phyloP scores from a whole-genome alignment of 1,139 yeast species.

The Meyerozyma sp. region DNA sequence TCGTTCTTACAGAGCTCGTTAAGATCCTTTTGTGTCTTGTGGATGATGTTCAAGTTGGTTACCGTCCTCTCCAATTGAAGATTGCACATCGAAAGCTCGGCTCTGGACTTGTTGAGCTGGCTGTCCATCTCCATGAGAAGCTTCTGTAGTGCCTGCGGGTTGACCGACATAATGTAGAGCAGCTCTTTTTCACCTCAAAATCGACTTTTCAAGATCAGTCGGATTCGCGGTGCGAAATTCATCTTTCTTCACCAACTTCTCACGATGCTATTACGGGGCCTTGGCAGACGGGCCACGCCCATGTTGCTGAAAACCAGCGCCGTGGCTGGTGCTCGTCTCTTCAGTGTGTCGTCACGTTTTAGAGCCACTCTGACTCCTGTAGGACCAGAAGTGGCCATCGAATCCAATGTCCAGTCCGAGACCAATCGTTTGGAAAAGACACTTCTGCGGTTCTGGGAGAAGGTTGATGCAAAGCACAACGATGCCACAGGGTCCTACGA shows the following conservation, averaged over 20 bases:
- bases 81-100: constrained; percentile 60
- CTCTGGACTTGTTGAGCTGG: constrained; percentile 52
- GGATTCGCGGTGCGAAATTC: not conserved
- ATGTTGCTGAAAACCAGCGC: not conserved
- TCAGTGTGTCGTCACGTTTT: not conserved
- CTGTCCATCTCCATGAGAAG: constrained; percentile 59
- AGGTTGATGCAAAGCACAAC: constrained; percentile 47
- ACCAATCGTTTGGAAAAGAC: constrained; percentile 71
- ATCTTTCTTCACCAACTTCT: not conserved
- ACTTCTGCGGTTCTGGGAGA: constrained; percentile 78
- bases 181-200: no score
- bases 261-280: not conserved
- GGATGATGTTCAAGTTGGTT: constrained; percentile 54
- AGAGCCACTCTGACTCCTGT: constrained; percentile 16
- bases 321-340: not conserved
- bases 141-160: constrained; percentile 50
- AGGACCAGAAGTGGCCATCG: constrained; percentile 41
- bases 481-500: constrained; percentile 29
- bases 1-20: constrained; percentile 31
- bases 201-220: not conserved
- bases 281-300: not conserved
- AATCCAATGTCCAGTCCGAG: constrained; percentile 51
- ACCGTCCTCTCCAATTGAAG: constrained; percentile 53
- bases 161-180: constrained; percentile 31
- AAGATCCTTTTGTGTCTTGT: constrained; percentile 53